phyloP scores from a whole-genome alignment of 306 rosid genomes.

The Acacia confusa region DNA sequence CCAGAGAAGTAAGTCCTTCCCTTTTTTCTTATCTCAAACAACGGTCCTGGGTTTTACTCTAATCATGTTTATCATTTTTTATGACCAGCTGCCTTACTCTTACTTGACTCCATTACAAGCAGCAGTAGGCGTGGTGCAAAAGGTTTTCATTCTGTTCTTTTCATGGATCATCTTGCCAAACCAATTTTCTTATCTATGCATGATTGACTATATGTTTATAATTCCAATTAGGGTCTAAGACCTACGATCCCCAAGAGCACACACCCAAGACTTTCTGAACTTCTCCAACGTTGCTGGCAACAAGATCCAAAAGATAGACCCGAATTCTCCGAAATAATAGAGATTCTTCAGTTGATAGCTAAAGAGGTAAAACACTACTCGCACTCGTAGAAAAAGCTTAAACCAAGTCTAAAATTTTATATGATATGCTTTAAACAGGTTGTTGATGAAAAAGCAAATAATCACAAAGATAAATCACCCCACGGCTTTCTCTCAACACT shows the following conservation, averaged over 20 bases:
- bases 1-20: slow-evolving; percentile 75
- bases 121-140: slow-evolving; percentile 98
- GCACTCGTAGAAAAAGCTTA: not conserved
- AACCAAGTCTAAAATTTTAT: slow-evolving; percentile 17
- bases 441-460: slow-evolving; percentile 27
- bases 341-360: slow-evolving; percentile 63
- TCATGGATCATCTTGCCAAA: not conserved
- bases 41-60: slow-evolving; percentile 20
- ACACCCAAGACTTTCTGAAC: slow-evolving; percentile 68
- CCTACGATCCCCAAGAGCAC: slow-evolving; percentile 77
- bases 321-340: slow-evolving; percentile 66
- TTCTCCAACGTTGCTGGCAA: slow-evolving; percentile 89
- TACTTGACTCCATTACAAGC: slow-evolving; percentile 94
- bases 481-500: slow-evolving; percentile 67
- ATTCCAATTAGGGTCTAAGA: slow-evolving; percentile 66
- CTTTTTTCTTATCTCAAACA: slow-evolving; percentile 3
- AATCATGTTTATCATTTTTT: slow-evolving; percentile 21
- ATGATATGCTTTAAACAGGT: slow-evolving; percentile 48
- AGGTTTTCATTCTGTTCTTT: slow-evolving; percentile 50
- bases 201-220: slow-evolving; percentile 20
- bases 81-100: slow-evolving; percentile 82
- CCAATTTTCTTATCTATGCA: not conserved
- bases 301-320: slow-evolving; percentile 82
- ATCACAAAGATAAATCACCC: slow-evolving; percentile 58
- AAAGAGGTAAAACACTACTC: slow-evolving; percentile 60